Evolutionary conservation across 2,329 filamentous ascomycete genomes (phyloP), one percentile per base, ranked within the genome.

Genomic region (Graphilbum sp.): DNA sequence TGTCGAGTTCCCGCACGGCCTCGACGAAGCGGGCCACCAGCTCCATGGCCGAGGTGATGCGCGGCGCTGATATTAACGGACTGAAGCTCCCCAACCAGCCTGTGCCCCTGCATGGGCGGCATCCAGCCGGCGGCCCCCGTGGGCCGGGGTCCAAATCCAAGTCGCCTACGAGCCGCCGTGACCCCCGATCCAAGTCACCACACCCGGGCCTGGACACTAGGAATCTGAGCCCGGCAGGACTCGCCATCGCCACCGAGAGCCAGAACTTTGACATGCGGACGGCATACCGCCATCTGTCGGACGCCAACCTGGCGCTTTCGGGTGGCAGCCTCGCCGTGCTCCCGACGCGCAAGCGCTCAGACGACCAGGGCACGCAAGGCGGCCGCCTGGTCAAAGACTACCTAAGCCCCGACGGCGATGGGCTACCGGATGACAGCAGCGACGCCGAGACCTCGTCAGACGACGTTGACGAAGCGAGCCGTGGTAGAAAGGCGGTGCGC

Each of bases 271-370:
- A 86, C 50, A 70, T 81, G 55, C 72, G 68, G 41, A 78, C 64
- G 45, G 77, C 79, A 4, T 83, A 86, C 51, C 67, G 76, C 36
- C 69, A 73, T 41, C 59, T 86, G 16, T 84, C 80, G 2, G 78
- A 87, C 51, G 78, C 78, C 11, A 75, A 77, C 36, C 58, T 87
- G 32, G 64, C 72, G 4, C 67, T 66, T 23, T 75, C 76, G 5
- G 67, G 72, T 16, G 76, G 79, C 21, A 70, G 63, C 36, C 57
- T 88, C 24, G 67, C 77, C 7, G 62, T 65, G 36, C 60, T 83
- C 18, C 67, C 75, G 16, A 62, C 68, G 44, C 67, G 71, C 36
- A 63, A 58, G 29, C 41, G 38, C n/a, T 47, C 51, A 6, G 60
- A 62, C 15, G 58, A 64, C 34, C 51, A 52, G 11, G 57, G 60